A percentile compares a stretch with the other conserved stretches of the same genome.
phyloP scores from a whole-genome alignment of 164 flowering plant species.

The Dillenia turbinata region DNA sequence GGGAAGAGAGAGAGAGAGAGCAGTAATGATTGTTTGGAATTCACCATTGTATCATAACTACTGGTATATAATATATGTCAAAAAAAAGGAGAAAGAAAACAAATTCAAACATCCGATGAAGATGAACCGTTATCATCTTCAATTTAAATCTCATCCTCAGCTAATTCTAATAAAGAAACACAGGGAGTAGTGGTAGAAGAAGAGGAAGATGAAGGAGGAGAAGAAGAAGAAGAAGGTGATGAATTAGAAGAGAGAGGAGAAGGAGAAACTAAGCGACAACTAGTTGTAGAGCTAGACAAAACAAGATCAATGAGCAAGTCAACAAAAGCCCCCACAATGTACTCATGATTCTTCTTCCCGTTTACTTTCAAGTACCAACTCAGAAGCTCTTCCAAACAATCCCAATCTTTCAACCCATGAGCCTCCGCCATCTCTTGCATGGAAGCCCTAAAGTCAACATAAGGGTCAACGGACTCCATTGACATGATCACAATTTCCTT shows the following conservation, averaged over 20 bases:
- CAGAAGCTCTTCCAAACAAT: constrained; percentile 58
- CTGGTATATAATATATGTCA: constrained; percentile 13
- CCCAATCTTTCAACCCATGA: constrained; percentile 66
- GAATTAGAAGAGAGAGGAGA: constrained; percentile 3
- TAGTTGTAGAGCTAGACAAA: constrained; percentile 12
- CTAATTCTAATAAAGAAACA: constrained; percentile 23
- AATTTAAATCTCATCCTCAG: constrained; percentile 15
- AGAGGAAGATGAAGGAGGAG: constrained; percentile 17
- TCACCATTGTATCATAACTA: not conserved
- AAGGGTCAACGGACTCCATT: constrained; percentile 72
- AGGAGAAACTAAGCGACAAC: constrained; percentile 10
- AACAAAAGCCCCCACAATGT: constrained; percentile 70
- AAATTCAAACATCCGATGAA: constrained; percentile 4
- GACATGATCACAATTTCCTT: constrained; percentile 53
- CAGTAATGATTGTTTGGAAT: not conserved
- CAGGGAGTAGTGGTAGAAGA: constrained; percentile 1
- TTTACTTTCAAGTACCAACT: constrained; percentile 68
- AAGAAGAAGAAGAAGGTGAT: constrained; percentile 4
- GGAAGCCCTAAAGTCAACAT: constrained; percentile 60
- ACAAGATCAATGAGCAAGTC: constrained; percentile 57
- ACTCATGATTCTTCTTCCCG: constrained; percentile 56
- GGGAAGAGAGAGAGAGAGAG: not conserved
- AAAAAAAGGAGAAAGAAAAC: too few species aligned
- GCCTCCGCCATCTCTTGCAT: constrained; percentile 93
- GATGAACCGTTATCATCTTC: not conserved